Percentiles rank a stretch among this genome's conserved stretches.
Evolutionary conservation across 345 rosid genomes (phyloP).

Genomic region (Triadica sebifera): DNA sequence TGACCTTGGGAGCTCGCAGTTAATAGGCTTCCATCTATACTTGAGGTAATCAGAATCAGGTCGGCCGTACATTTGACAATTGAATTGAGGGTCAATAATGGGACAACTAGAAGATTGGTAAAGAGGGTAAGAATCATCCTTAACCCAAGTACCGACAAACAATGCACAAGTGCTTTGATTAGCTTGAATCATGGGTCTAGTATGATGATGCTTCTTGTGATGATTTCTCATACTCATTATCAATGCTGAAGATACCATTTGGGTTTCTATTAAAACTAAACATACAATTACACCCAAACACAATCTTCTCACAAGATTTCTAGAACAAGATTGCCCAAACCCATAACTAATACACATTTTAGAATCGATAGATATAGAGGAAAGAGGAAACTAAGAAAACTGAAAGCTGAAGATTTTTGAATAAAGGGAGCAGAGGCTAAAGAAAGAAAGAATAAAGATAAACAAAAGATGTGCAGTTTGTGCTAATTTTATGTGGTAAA

Average conservation of each 20-base stretch:
- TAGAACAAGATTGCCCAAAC: neutral
- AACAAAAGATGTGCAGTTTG: too few species aligned
- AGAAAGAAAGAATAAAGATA: neutral
- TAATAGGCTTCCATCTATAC: constrained; percentile 83
- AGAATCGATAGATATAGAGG: neutral
- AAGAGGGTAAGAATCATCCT: constrained; percentile 67
- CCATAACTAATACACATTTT: neutral
- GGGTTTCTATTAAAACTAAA: constrained; percentile 31
- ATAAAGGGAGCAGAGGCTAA: too few species aligned
- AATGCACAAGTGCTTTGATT: constrained; percentile 58
- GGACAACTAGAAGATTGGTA: constrained; percentile 56
- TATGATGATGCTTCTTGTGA: constrained; percentile 49
- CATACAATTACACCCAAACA: constrained; percentile 28
- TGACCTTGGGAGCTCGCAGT: constrained; percentile 86
- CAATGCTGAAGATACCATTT: constrained; percentile 50
- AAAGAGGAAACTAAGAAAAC: neutral
- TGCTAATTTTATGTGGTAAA: too few species aligned
- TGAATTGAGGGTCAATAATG: constrained; percentile 66
- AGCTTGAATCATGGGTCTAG: constrained; percentile 49
- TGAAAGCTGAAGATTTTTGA: neutral
- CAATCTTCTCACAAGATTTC: constrained; percentile 21
- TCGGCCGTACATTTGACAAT: constrained; percentile 80
- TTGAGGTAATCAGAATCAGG: constrained; percentile 84
- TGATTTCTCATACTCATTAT: constrained; percentile 56
- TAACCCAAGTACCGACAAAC: constrained; percentile 69